These are phyloP conservation scores for Agroathelia rolfsii DNA, from an alignment of 1,284 basidiomycete species.

Conservation along the genomic window DNA sequence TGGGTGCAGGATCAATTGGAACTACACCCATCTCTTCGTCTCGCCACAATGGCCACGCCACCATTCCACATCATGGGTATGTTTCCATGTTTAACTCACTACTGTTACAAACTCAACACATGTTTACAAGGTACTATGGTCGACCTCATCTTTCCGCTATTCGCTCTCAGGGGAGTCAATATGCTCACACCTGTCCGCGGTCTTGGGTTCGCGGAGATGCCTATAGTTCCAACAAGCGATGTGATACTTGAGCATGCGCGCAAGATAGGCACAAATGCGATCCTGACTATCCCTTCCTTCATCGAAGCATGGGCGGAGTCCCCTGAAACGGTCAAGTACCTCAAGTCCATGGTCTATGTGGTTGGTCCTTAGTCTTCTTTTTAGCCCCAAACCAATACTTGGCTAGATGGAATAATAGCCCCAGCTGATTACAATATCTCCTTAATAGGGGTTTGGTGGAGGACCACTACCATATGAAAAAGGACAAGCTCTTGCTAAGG, in stretches of 20 bases:
- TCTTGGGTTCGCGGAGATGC: constrained; percentile 2
- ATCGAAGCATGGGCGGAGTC: constrained; percentile 11
- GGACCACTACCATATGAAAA: constrained; percentile 1
- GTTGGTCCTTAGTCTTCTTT: constrained; percentile 11
- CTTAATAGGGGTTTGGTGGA: constrained; percentile 1
- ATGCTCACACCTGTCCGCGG: constrained; percentile 6
- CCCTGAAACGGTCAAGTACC: constrained; percentile 2
- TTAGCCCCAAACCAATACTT: too few relatives aligned
- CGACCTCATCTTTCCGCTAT: constrained; percentile 12
- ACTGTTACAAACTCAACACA: background rate
- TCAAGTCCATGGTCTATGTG: constrained; percentile 10
- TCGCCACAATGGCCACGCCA: background rate
- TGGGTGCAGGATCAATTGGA: too few relatives aligned
- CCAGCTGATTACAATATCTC: background rate
- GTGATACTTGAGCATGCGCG: constrained; percentile 11
- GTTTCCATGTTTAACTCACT: too few relatives aligned
- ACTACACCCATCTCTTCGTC: background rate
- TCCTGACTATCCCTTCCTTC: constrained; percentile 13
- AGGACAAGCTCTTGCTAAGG: background rate
- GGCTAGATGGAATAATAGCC: too few relatives aligned
- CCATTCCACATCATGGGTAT: constrained; percentile 7
- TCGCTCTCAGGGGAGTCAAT: background rate
- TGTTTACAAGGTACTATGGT: constrained; percentile 10
- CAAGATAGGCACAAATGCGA: constrained; percentile 4
- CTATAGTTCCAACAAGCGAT: constrained; percentile 12